Conservation (phyloP, 2,329 filamentous ascomycete species). For the Fonsecaea pugnacius region DNA sequence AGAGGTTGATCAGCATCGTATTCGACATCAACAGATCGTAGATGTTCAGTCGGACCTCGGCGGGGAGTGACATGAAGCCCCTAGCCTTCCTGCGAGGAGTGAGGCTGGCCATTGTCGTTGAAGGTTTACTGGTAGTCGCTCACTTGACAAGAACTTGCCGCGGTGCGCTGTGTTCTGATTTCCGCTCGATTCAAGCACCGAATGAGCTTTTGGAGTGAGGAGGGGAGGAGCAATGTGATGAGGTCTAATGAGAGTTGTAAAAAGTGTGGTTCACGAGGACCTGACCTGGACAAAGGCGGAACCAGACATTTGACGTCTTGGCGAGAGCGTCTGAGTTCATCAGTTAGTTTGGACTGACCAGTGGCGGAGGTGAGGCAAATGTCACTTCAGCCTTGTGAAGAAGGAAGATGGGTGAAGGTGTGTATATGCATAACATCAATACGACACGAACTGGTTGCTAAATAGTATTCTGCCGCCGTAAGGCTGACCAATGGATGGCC, state of each 20-base stretch:
- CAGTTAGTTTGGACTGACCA: background rate
- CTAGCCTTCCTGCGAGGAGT: constrained; percentile 10
- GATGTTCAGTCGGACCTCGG: constrained; percentile 30
- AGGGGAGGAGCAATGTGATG: background rate
- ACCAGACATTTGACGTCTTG: constrained; percentile 11
- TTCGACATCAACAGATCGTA: constrained; percentile 28
- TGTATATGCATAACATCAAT: background rate
- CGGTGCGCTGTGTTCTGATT: background rate
- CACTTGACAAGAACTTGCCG: background rate
- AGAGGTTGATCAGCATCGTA: constrained; percentile 23
- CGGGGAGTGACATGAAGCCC: constrained; percentile 22
- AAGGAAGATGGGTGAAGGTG: background rate
- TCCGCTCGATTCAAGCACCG: background rate
- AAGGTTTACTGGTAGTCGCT: background rate
- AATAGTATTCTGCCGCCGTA: background rate
- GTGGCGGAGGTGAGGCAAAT: background rate
- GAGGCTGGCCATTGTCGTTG: constrained; percentile 3
- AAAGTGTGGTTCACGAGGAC: background rate
- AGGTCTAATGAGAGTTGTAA: background rate
- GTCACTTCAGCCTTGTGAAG: background rate
- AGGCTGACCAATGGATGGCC: background rate
- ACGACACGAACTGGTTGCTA: background rate
- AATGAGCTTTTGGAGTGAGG: background rate
- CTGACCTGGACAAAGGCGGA: background rate
- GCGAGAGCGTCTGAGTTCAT: background rate